These are phyloP conservation scores for Macrophomina phaseolina DNA, from an alignment of 2,329 filamentous ascomycete species.

Conservation along the genomic window DNA sequence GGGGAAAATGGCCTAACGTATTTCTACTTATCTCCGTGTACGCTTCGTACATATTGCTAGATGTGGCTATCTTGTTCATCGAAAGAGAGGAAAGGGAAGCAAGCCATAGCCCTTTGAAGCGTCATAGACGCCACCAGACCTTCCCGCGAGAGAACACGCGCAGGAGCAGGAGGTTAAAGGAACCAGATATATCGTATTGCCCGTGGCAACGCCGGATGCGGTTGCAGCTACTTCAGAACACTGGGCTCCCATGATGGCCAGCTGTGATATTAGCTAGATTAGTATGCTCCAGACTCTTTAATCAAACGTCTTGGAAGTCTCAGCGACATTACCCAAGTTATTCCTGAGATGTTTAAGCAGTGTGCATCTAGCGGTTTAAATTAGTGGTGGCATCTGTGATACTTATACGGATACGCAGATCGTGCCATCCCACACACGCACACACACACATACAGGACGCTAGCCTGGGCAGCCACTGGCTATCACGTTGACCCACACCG, in stretches of 20 bases:
- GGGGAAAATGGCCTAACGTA: conserved; percentile 30
- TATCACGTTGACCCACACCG: neutral
- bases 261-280: no score
- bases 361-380: no score
- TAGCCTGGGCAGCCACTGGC: neutral
- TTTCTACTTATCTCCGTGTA: conserved; percentile 29
- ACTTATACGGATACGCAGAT: neutral
- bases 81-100: conserved; percentile 33
- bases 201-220: neutral
- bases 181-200: conserved; percentile 14
- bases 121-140: conserved; percentile 34
- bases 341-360: no score
- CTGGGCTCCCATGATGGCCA: neutral
- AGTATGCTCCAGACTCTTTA: no score
- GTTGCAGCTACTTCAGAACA: neutral
- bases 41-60: conserved; percentile 29
- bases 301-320: no score
- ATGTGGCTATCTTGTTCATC: conserved; percentile 31
- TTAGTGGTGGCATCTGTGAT: neutral
- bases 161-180: conserved; percentile 26
- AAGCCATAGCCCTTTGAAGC: conserved; percentile 34
- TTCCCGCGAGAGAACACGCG: conserved; percentile 21
- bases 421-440: neutral
- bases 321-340: no score
- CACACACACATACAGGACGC: neutral